These are phyloP conservation scores for Mycena leptocephala DNA, from an alignment of 768 basidiomycete genomes.

Conservation along the genomic window DNA sequence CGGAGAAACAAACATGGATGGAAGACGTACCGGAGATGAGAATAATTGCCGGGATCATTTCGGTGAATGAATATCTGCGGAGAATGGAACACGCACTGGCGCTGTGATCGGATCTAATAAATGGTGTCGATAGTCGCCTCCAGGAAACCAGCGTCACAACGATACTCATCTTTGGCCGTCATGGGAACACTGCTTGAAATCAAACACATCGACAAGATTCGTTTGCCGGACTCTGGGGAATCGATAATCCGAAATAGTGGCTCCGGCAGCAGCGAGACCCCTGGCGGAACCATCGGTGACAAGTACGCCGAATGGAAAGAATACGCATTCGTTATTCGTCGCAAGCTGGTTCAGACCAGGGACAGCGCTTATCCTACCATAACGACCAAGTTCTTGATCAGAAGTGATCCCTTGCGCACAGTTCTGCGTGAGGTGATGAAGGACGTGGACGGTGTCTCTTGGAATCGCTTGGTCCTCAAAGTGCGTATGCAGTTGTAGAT, in stretches of 20 bases:
- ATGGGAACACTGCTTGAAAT: background rate
- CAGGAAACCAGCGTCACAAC: too few relatives aligned
- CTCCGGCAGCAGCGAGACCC: background rate
- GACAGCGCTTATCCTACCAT: background rate
- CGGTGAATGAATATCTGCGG: too few relatives aligned
- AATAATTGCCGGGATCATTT: too few relatives aligned
- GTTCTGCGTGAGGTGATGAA: background rate
- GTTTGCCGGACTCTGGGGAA: background rate
- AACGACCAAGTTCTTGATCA: background rate
- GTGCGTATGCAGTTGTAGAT: background rate
- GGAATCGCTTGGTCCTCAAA: background rate
- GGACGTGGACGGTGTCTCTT: background rate
- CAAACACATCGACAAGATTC: background rate
- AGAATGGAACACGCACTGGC: too few relatives aligned
- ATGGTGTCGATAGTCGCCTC: too few relatives aligned
- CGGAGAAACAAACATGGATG: too few relatives aligned
- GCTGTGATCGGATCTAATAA: too few relatives aligned
- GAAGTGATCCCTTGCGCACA: background rate
- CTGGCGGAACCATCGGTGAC: background rate
- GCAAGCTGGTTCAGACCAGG: background rate
- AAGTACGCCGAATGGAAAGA: background rate
- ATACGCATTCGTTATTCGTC: background rate
- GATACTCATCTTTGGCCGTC: too few relatives aligned
- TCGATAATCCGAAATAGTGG: background rate
- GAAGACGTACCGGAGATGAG: too few relatives aligned